These are phyloP conservation scores for Giardia muris DNA, from an alignment of 208 protist species.

Conservation along the genomic window DNA sequence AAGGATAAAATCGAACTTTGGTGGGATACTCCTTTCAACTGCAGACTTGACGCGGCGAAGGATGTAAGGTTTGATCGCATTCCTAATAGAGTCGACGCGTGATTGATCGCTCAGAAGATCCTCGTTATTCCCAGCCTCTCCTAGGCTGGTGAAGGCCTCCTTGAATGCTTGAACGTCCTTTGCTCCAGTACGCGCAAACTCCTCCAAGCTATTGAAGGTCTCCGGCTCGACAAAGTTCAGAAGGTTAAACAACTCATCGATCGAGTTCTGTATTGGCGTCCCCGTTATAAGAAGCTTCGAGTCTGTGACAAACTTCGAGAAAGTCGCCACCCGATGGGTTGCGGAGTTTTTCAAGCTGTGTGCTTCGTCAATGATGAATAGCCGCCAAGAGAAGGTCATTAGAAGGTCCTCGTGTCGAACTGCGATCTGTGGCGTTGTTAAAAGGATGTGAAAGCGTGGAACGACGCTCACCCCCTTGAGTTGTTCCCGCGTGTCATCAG, in stretches of 20 bases:
- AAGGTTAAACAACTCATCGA: constrained; percentile 45
- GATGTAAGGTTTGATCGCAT: constrained; percentile 48
- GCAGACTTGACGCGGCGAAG: constrained; percentile 74
- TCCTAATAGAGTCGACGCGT: constrained; percentile 36
- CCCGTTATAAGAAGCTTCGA: constrained; percentile 41
- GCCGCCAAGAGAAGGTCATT: constrained; percentile 24
- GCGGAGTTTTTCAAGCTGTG: constrained; percentile 34
- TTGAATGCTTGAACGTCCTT: neutral
- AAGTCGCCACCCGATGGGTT: neutral
- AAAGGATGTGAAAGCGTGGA: constrained; percentile 42
- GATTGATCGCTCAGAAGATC: neutral
- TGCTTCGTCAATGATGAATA: constrained; percentile 36
- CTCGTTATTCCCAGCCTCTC: neutral
- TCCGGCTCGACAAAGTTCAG: constrained; percentile 41
- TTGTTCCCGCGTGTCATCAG: neutral
- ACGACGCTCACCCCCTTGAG: neutral
- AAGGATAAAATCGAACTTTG: constrained; percentile 55
- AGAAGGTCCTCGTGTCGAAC: constrained; percentile 29
- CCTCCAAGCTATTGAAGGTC: neutral
- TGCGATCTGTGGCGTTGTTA: constrained; percentile 45
- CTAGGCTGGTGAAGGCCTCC: neutral
- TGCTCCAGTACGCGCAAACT: neutral
- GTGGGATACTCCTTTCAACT: constrained; percentile 79
- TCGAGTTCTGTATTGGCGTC: constrained; percentile 46
- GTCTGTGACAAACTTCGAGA: constrained; percentile 13